Evolutionary conservation across 2,329 filamentous ascomycete species (phyloP), one percentile per base, ranked within the genome.

Genomic region (Xylariomycetidae sp.): DNA sequence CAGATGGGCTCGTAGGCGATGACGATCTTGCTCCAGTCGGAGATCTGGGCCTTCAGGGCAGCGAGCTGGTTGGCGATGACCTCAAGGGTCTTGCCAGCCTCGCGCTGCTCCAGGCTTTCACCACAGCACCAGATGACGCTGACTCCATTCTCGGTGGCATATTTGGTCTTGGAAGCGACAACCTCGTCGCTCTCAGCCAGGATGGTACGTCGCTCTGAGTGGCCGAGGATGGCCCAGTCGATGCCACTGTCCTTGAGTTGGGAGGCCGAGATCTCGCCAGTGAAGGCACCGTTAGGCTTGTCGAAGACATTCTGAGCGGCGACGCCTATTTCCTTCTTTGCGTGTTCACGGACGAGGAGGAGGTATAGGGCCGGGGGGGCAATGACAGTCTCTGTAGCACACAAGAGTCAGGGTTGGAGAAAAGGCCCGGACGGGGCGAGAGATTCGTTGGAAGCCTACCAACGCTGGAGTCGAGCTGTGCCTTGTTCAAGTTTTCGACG

Each of bases 1-100:
- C 92, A 98, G 74, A 98, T 94, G 57, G 92, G 92, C 78, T 98
- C 92, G 69, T 98, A 98, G 57, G 92, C 92, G 56, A 98, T 77
- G 61, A 98, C 92, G 47, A 98, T 78, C 73, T 92, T 92, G 57
- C 72, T 77, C 92, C 92, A 98, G 70, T 95, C 86, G 54, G 78
- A 70, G 58, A 87, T 70, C 71, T 84, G 73, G 54, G 70, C 65
- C 62, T 88, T 82, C 46, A 90, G 86, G 47, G 88, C 88, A 45
- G 80, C 76, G 53, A 98, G 78, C 74, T 98, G 92, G 48, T 68
- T 70, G 52, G 85, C 92, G 55, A 94, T 85, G 44, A 92, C 83
- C 31, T 86, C 79, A 57, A 94, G 83, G 46, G 90, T 97, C 73
- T 86, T 82, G 62, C 76, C 74, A 44, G 77, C 74, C 73, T 96